Conservation (phyloP, 129 eudicot species). For the Smallanthus sonchifolius region DNA sequence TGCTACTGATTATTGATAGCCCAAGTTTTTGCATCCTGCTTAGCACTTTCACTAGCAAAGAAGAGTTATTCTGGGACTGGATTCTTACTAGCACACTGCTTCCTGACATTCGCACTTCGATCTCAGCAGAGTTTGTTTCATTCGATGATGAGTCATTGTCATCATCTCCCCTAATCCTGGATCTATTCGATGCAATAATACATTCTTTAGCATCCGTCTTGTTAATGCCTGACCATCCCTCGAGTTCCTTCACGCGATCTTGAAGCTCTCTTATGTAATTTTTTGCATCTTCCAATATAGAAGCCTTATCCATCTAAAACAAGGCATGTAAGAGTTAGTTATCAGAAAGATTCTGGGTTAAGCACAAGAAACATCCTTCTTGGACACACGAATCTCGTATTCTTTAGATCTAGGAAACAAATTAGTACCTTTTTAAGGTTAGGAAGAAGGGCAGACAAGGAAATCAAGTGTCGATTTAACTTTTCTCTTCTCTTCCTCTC, state of each 20-base stretch:
- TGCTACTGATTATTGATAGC: slow-evolving; percentile 33
- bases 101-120: slow-evolving; percentile 33
- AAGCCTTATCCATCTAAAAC: slow-evolving; percentile 53
- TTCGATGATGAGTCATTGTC: slow-evolving; percentile 6
- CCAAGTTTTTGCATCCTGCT: slow-evolving; percentile 37
- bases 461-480: slow-evolving; percentile 14
- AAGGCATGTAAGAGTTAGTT: not conserved
- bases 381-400: not conserved
- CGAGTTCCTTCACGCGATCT: slow-evolving; percentile 43
- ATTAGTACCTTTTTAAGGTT: slow-evolving; percentile 28
- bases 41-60: slow-evolving; percentile 24
- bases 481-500: slow-evolving; percentile 26
- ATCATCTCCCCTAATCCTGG: not conserved
- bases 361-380: not conserved
- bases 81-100: slow-evolving; percentile 35
- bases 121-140: slow-evolving; percentile 19
- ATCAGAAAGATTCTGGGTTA: not conserved
- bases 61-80: slow-evolving; percentile 24
- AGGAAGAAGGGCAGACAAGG: slow-evolving; percentile 28
- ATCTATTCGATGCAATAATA: slow-evolving; percentile 16
- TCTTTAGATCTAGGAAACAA: not conserved
- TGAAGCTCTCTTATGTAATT: slow-evolving; percentile 45
- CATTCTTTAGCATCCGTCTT: slow-evolving; percentile 15
- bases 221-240: slow-evolving; percentile 13
- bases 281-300: slow-evolving; percentile 45